Evolutionary conservation across 345 rosid species (phyloP).

Genomic region (Cardamine occulta): DNA sequence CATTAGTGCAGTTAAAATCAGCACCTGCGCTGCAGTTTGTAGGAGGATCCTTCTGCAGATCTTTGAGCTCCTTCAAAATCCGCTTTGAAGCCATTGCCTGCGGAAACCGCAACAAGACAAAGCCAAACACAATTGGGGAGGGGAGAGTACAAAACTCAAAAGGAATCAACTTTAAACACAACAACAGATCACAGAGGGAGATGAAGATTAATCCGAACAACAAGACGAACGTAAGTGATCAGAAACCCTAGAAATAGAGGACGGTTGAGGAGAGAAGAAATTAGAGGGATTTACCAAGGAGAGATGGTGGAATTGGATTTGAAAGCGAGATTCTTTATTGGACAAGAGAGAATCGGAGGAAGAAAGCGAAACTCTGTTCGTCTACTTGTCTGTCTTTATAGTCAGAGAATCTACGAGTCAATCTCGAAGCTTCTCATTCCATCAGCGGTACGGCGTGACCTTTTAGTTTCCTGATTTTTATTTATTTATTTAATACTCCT

Average conservation of each 20-base stretch:
- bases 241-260: constrained; percentile 18
- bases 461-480: background rate
- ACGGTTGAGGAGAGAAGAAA: background rate
- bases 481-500: background rate
- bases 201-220: background rate
- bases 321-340: background rate
- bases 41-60: constrained; percentile 60
- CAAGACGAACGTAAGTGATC: constrained; percentile 10
- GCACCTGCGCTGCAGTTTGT: constrained; percentile 60
- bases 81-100: constrained; percentile 54
- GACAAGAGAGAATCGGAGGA: background rate
- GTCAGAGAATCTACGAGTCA: constrained; percentile 16
- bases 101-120: constrained; percentile 1
- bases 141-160: background rate
- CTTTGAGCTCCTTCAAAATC: constrained; percentile 47
- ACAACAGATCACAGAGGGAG: constrained; percentile 5
- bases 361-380: background rate
- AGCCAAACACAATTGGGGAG: background rate
- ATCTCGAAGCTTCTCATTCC: constrained; percentile 19
- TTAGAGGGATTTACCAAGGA: background rate
- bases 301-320: constrained; percentile 9
- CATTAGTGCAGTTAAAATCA: background rate
- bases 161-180: background rate
- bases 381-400: constrained; percentile 13
- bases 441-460: background rate